phyloP scores from a whole-genome alignment of 306 rosid genomes.

The Vigna radiata region DNA sequence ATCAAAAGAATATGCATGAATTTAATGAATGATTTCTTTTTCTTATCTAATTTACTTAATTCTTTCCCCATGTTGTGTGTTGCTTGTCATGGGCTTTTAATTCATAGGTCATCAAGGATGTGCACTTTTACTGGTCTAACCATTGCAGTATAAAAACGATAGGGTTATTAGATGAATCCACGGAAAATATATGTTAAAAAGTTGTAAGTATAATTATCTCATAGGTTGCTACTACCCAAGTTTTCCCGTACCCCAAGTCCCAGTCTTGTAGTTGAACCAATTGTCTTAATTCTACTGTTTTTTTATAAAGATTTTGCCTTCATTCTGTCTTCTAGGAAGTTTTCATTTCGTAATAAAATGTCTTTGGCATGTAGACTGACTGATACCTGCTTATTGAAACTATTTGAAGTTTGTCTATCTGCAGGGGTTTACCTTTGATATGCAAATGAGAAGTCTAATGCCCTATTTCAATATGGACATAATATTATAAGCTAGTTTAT shows the following conservation, averaged over 20 bases:
- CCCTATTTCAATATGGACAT: background rate
- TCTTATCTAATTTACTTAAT: conserved; percentile 1
- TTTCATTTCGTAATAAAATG: background rate
- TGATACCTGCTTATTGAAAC: background rate
- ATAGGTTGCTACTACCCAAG: background rate
- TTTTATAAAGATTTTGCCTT: background rate
- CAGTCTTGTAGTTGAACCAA: conserved; percentile 9
- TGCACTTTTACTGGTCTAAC: background rate
- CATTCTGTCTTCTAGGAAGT: background rate
- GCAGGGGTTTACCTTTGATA: background rate
- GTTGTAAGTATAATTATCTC: background rate
- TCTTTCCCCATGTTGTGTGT: background rate
- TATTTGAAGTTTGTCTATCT: conserved; percentile 7
- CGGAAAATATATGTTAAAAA: background rate
- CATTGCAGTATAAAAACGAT: background rate
- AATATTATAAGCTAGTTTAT: conserved; percentile 15
- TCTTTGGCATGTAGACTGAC: background rate
- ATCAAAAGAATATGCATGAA: background rate
- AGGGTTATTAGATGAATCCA: conserved; percentile 11
- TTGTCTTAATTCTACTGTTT: conserved; percentile 3
- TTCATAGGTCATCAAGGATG: background rate
- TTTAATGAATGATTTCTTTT: background rate
- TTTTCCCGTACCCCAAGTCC: background rate
- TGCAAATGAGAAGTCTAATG: background rate
- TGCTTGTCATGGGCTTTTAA: background rate